Evolutionary conservation across 768 basidiomycete genomes (phyloP).

Genomic region (Cystofilobasidium capitatum): DNA sequence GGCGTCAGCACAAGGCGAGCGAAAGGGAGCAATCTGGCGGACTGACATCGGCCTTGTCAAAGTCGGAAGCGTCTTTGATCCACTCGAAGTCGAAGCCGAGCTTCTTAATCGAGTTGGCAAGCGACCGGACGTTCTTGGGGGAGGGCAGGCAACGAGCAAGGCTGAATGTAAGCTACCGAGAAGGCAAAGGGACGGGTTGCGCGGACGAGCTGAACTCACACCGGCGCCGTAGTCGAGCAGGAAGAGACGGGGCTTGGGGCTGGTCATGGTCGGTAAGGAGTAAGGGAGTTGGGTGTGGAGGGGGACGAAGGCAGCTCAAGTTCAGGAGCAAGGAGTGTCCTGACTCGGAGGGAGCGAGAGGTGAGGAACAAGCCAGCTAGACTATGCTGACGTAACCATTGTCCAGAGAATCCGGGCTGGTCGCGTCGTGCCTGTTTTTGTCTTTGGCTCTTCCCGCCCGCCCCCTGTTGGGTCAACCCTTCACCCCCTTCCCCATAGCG

Average conservation of each 20-base stretch:
- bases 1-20: neutral
- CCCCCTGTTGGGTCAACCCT: too few species aligned
- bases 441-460: too few species aligned
- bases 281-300: neutral
- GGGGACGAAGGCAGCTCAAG: too few species aligned
- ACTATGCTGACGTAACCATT: too few species aligned
- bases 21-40: neutral
- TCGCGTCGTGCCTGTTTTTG: too few species aligned
- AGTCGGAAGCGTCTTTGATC: conserved; percentile 71
- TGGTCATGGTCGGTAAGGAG: neutral
- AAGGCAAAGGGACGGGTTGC: neutral
- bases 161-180: neutral
- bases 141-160: neutral
- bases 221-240: conserved; percentile 96
- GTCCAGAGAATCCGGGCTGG: too few species aligned
- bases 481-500: neutral
- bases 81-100: conserved; percentile 82
- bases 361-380: too few species aligned
- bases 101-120: conserved; percentile 77
- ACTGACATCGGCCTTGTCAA: conserved; percentile 80
- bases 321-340: too few species aligned
- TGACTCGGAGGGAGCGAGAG: too few species aligned
- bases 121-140: conserved; percentile 58
- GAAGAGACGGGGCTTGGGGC: conserved; percentile 47
- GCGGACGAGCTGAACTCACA: conserved; percentile 28